Conservation (phyloP, 331 rosid species). For the Spiraea crenata region DNA sequence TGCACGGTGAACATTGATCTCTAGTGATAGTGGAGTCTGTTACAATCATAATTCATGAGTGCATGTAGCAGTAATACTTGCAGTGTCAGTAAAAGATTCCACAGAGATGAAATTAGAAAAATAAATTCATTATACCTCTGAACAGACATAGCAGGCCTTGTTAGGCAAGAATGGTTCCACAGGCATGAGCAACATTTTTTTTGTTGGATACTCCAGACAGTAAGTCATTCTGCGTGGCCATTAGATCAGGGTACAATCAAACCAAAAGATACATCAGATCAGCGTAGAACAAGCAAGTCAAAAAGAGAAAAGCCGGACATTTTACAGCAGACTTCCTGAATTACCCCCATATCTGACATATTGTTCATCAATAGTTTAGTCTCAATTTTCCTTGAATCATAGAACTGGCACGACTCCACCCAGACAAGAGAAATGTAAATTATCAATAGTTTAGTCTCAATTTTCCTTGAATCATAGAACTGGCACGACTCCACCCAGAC, state of each 20-base stretch:
- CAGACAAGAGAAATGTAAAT: neutral
- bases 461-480: neutral
- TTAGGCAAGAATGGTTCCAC: slow-evolving; percentile 96
- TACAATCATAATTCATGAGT: slow-evolving; percentile 22
- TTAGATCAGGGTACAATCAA: slow-evolving; percentile 10
- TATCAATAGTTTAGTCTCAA: neutral
- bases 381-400: neutral
- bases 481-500: neutral
- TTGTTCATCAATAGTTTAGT: neutral
- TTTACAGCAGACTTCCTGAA: neutral
- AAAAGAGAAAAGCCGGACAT: neutral
- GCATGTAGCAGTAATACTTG: slow-evolving; percentile 7
- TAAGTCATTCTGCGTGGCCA: slow-evolving; percentile 73
- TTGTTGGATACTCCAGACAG: slow-evolving; percentile 88
- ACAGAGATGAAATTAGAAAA: neutral
- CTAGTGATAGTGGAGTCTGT: slow-evolving; percentile 85
- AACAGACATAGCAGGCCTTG: slow-evolving; percentile 93
- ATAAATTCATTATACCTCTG: slow-evolving; percentile 55
- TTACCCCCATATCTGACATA: neutral
- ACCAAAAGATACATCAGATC: neutral
- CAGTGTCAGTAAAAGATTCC: slow-evolving; percentile 7
- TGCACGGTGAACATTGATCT: slow-evolving; percentile 75
- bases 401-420: neutral
- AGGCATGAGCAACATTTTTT: slow-evolving; percentile 90
- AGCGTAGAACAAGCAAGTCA: slow-evolving; percentile 11